phyloP scores from a whole-genome alignment of 1,139 yeast species.

The Chernovozyma aurita region DNA sequence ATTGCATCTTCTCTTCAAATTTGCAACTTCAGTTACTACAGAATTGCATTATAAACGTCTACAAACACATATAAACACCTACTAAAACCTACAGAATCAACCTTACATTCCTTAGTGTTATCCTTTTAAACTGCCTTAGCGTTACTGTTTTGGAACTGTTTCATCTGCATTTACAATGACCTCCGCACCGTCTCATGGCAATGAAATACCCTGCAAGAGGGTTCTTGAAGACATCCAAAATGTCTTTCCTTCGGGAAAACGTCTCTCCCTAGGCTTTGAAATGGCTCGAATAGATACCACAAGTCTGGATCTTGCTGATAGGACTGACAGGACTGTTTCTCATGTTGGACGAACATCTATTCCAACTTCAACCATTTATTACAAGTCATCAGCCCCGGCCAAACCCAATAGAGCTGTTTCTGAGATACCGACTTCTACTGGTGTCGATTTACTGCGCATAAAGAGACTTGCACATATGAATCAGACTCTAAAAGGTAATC shows the following conservation, averaged over 20 bases:
- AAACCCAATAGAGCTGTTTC: not conserved
- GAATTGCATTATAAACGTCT: no score
- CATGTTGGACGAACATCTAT: not conserved
- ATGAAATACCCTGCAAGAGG: constrained; percentile 10
- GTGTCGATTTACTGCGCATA: constrained; percentile 6
- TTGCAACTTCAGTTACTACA: no score
- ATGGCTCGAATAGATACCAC: constrained; percentile 12
- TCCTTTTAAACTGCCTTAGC: no score
- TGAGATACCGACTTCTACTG: not conserved
- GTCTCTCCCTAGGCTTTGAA: constrained; percentile 15
- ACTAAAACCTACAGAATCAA: no score
- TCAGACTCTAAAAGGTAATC: not conserved
- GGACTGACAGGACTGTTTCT: not conserved
- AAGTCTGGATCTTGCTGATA: not conserved
- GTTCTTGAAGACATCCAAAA: constrained; percentile 14
- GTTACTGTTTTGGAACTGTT: no score
- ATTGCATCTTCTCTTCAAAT: no score
- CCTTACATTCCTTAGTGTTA: no score
- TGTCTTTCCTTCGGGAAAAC: constrained; percentile 1
- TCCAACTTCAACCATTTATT: not conserved
- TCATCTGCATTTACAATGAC: no score
- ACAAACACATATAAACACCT: no score
- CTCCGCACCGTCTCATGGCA: no score
- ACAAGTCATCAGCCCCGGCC: not conserved
- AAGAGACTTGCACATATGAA: not conserved